phyloP scores from a whole-genome alignment of 2,329 filamentous ascomycete species.

The Aspergillus terreus region DNA sequence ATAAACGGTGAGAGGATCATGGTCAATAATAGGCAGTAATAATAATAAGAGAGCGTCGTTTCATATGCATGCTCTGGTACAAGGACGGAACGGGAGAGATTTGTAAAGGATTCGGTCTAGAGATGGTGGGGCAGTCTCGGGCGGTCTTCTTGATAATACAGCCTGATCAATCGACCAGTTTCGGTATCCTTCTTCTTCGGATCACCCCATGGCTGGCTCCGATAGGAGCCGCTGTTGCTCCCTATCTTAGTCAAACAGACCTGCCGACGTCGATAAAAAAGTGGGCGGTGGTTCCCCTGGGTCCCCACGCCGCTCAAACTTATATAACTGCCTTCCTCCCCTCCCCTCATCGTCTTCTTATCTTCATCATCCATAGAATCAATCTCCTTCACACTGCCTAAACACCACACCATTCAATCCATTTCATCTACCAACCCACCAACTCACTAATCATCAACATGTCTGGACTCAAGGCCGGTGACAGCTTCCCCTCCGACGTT shows the following conservation, averaged over 20 bases:
- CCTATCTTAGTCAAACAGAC: constrained; percentile 11
- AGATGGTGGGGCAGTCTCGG: constrained; percentile 26
- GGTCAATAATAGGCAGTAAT: not conserved
- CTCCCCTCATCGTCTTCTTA: constrained; percentile 6
- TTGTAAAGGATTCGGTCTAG: constrained; percentile 20
- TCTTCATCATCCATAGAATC: constrained; percentile 1
- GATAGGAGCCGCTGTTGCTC: constrained; percentile 6
- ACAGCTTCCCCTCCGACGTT: constrained; percentile 76
- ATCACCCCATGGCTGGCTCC: constrained; percentile 26
- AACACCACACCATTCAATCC: constrained; percentile 6
- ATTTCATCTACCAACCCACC: not conserved
- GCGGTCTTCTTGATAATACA: constrained; percentile 35
- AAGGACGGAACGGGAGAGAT: constrained; percentile 7
- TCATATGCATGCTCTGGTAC: not conserved
- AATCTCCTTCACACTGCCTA: constrained; percentile 4
- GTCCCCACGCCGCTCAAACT: constrained; percentile 7
- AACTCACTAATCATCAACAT: constrained; percentile 36
- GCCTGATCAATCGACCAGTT: constrained; percentile 29
- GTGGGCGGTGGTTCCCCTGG: not conserved
- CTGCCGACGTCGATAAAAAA: not conserved
- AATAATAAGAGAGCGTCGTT: not conserved
- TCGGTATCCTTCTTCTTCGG: constrained; percentile 35
- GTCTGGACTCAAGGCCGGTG: constrained; percentile 72
- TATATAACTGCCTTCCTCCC: constrained; percentile 16
- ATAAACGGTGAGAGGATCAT: not conserved